These are phyloP conservation scores for Claviceps fusiformis DNA, from an alignment of 2,329 filamentous ascomycete genomes.

Conservation along the genomic window DNA sequence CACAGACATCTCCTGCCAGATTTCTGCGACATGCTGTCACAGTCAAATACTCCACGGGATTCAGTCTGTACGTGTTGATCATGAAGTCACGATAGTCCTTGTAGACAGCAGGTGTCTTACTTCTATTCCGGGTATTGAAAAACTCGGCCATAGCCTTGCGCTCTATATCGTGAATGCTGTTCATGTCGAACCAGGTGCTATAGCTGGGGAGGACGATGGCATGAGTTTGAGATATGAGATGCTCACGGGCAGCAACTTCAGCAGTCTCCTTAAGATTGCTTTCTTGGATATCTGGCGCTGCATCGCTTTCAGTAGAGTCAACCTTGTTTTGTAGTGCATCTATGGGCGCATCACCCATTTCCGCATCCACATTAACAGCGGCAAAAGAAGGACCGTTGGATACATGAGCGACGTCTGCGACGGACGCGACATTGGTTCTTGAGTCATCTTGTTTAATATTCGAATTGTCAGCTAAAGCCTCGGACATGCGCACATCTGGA, in stretches of 20 bases:
- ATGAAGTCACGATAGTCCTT: slow-evolving; percentile 99
- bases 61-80: slow-evolving; percentile 97
- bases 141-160: slow-evolving; percentile 93
- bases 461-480: slow-evolving; percentile 31
- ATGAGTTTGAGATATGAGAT: slow-evolving; percentile 86
- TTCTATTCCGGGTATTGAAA: slow-evolving; percentile 95
- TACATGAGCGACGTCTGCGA: slow-evolving; percentile 50
- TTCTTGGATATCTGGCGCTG: slow-evolving; percentile 38
- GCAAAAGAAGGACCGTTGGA: slow-evolving; percentile 45
- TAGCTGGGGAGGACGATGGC: slow-evolving; percentile 95
- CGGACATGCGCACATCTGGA: slow-evolving; percentile 51
- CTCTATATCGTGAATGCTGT: slow-evolving; percentile 77
- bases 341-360: slow-evolving; percentile 57
- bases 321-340: slow-evolving; percentile 33
- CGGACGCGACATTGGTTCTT: slow-evolving; percentile 44
- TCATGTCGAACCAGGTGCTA: slow-evolving; percentile 99
- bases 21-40: slow-evolving; percentile 94
- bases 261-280: slow-evolving; percentile 65
- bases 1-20: slow-evolving; percentile 91
- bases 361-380: slow-evolving; percentile 57
- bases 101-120: slow-evolving; percentile 94
- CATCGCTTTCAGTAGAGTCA: slow-evolving; percentile 30
- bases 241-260: slow-evolving; percentile 78
- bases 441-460: slow-evolving; percentile 48
- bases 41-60: slow-evolving; percentile 90